These are phyloP conservation scores for Phytophthora fragariae DNA, from an alignment of 352 stramenopile genomes.

Conservation along the genomic window DNA sequence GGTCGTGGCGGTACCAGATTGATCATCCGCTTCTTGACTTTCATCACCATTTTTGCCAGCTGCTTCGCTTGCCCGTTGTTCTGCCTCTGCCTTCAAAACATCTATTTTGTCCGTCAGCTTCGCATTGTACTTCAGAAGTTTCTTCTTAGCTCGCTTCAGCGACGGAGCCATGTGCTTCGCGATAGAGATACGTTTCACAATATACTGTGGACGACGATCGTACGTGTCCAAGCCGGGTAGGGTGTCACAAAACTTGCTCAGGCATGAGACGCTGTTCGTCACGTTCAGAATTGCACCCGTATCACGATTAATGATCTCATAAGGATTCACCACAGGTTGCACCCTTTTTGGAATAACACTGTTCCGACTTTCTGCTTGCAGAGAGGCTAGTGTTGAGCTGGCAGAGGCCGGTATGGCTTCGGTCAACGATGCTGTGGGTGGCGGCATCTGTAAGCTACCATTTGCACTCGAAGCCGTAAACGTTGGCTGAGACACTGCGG, in stretches of 20 bases:
- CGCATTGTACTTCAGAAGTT: constrained; percentile 80
- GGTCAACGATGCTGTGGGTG: constrained; percentile 8
- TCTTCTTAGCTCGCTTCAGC: constrained; percentile 74
- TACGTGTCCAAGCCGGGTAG: constrained; percentile 85
- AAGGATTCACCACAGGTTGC: constrained; percentile 37
- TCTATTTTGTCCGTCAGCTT: constrained; percentile 87
- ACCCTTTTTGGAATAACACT: constrained; percentile 20
- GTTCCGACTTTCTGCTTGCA: constrained; percentile 25
- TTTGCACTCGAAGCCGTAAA: constrained; percentile 2
- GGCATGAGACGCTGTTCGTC: constrained; percentile 63
- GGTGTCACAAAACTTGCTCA: constrained; percentile 86
- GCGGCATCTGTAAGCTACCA: constrained; percentile 21
- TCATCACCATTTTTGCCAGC: constrained; percentile 22
- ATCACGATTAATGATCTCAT: constrained; percentile 71
- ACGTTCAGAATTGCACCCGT: constrained; percentile 73
- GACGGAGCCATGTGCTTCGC: constrained; percentile 51
- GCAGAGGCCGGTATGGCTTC: constrained; percentile 6
- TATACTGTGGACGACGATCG: constrained; percentile 80
- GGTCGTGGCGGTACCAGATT: neutral
- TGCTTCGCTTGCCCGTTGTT: constrained; percentile 41
- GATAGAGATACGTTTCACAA: constrained; percentile 72
- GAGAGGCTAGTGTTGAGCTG: constrained; percentile 23
- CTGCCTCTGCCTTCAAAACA: constrained; percentile 54
- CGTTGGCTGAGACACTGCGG: neutral
- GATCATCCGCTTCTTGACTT: constrained; percentile 28